Evolutionary conservation across 257 asterid genomes (phyloP).

Genomic region (Ehretia macrophylla): DNA sequence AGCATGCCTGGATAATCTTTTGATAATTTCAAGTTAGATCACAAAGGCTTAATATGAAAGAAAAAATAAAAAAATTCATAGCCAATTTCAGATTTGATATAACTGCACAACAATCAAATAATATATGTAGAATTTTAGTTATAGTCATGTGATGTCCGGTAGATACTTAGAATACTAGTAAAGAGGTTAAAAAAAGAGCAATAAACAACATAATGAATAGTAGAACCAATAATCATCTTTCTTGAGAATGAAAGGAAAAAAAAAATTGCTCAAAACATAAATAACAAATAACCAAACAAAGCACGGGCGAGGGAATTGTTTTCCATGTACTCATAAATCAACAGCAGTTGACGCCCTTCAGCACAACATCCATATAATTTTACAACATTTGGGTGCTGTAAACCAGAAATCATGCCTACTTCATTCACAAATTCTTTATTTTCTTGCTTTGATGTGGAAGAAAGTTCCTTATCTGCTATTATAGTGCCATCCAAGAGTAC

Average conservation of each 20-base stretch:
- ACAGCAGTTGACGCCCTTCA: slow-evolving; percentile 54
- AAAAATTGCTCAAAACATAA: not conserved
- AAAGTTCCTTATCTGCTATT: slow-evolving; percentile 62
- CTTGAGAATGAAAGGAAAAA: not conserved
- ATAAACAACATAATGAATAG: no score
- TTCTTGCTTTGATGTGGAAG: slow-evolving; percentile 62
- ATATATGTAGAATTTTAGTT: no score
- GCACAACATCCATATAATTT: slow-evolving; percentile 64
- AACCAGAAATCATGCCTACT: slow-evolving; percentile 57
- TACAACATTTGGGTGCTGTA: slow-evolving; percentile 65
- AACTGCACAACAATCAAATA: no score
- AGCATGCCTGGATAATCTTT: no score
- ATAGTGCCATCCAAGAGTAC: slow-evolving; percentile 42
- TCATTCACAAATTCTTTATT: slow-evolving; percentile 63
- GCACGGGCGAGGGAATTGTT: slow-evolving; percentile 59
- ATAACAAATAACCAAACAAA: slow-evolving; percentile 40
- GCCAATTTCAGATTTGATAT: no score
- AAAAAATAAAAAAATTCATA: no score
- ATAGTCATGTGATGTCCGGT: no score
- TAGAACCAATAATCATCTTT: not conserved
- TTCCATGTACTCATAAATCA: slow-evolving; percentile 66
- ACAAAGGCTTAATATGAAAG: no score
- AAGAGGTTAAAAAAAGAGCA: not conserved
- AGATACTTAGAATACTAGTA: no score
- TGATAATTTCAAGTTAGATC: no score